Conservation (phyloP, 805 yeast species). For the Jamesozyma gamospora region DNA sequence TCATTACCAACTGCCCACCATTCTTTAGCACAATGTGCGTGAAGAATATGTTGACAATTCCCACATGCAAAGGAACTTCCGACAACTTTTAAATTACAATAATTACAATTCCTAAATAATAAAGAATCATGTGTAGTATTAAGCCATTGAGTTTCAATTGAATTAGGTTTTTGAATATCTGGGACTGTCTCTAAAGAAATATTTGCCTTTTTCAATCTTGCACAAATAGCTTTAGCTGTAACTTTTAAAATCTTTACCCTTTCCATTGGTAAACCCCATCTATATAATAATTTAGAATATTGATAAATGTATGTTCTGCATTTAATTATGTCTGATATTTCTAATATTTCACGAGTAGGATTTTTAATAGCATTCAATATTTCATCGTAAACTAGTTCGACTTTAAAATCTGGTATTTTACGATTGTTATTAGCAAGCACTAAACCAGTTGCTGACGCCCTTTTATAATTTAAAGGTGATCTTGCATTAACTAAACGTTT, state of each 20-base stretch:
- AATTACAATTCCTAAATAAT: slow-evolving; percentile 42
- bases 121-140: slow-evolving; percentile 2
- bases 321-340: slow-evolving; percentile 18
- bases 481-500: background rate
- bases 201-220: background rate
- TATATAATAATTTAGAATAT: slow-evolving; percentile 66
- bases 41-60: slow-evolving; percentile 69
- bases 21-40: slow-evolving; percentile 61
- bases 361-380: slow-evolving; percentile 15
- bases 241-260: slow-evolving; percentile 65
- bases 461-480: background rate
- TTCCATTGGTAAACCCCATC: slow-evolving; percentile 79
- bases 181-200: background rate
- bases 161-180: slow-evolving; percentile 4
- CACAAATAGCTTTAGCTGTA: slow-evolving; percentile 22
- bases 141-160: slow-evolving; percentile 15
- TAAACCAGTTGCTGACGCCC: slow-evolving; percentile 1
- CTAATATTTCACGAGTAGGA: slow-evolving; percentile 15
- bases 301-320: slow-evolving; percentile 43
- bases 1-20: slow-evolving; percentile 63
- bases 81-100: slow-evolving; percentile 52
- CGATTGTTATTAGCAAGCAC: background rate
- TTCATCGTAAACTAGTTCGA: slow-evolving; percentile 23
- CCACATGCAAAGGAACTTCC: slow-evolving; percentile 60
- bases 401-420: slow-evolving; percentile 16